These are phyloP conservation scores for Kodamaea alishanica DNA, from an alignment of 1,139 yeast genomes.

Conservation along the genomic window DNA sequence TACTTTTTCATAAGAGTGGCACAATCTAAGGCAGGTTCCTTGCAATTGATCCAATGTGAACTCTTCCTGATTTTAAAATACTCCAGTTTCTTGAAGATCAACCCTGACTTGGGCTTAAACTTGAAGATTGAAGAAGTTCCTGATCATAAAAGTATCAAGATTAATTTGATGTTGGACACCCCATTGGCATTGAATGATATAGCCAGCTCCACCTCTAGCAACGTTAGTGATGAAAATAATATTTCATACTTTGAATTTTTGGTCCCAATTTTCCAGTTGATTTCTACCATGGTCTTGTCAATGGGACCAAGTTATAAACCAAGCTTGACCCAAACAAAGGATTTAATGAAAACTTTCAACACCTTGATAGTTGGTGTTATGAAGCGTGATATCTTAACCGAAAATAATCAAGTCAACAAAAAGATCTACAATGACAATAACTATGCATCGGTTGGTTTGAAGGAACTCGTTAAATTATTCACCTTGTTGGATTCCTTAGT, in stretches of 20 bases:
- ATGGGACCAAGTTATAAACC: slow-evolving; percentile 76
- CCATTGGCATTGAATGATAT: slow-evolving; percentile 37
- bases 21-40: slow-evolving; percentile 73
- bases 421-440: slow-evolving; percentile 20
- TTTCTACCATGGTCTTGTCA: slow-evolving; percentile 64
- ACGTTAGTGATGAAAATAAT: slow-evolving; percentile 15
- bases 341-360: slow-evolving; percentile 51
- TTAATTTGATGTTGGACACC: slow-evolving; percentile 49
- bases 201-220: slow-evolving; percentile 11
- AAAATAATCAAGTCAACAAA: slow-evolving; percentile 19
- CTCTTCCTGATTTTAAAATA: slow-evolving; percentile 58
- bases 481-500: slow-evolving; percentile 58
- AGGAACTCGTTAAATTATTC: slow-evolving; percentile 53
- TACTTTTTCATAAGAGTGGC: slow-evolving; percentile 72
- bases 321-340: slow-evolving; percentile 53
- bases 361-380: slow-evolving; percentile 62
- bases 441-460: slow-evolving; percentile 30
- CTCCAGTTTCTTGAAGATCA: slow-evolving; percentile 58
- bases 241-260: slow-evolving; percentile 66
- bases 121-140: slow-evolving; percentile 25
- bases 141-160: slow-evolving; percentile 21
- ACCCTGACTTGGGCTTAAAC: slow-evolving; percentile 76
- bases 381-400: slow-evolving; percentile 59
- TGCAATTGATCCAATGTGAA: slow-evolving; percentile 70
- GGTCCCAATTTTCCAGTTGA: slow-evolving; percentile 74